Evolutionary conservation across 225 moss, liverwort and hornwort species (phyloP), one percentile per base, ranked within the genome.

Genomic region (Bryum argenteum): DNA sequence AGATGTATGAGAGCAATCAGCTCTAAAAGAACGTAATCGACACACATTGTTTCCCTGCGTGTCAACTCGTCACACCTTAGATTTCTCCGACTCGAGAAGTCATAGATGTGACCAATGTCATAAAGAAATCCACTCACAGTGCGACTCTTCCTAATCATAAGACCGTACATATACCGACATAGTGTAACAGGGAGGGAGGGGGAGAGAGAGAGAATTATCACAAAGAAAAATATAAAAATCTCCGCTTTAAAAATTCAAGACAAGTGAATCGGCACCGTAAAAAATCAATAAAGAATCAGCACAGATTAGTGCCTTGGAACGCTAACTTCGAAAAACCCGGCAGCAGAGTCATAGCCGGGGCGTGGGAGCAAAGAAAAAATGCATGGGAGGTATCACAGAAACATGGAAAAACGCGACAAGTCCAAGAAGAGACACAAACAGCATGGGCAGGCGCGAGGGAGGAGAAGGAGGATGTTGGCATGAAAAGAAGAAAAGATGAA

Each of bases 81-180:
- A 33, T n/a, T 38, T 1, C 41, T 58, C 23, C 1, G 55, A 43
- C 18, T 57, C 63, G 10, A 61, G 39, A 63, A 21, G 47, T 47
- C 13, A 7, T 1, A 1, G 9, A 61, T n/a, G 13, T 12, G 50
- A 54, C 69, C 55, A 63, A 21, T 61, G 13, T 62, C 54, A 18
- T 58, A 61, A 68, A 8, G 40, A 44, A 53, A 38, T 61, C 22
- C 67, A 20, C 66, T n/a, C 11, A 10, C 10, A 17, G 33, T 33
- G 33, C 33, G 33, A 33, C 61, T 24, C 54, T 54, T 52, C 54
- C 63, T 61, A 52, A 44, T 21, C 72, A 50, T 16, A 10, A 40
- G 16, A 48, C 48, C 42, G 33, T 33, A n/a, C 56, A 5, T 19
- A 59, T 63, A 76, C 76, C 63, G 67, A 41, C 79, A 58, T 58